Evolutionary conservation across 2,329 filamentous ascomycete genomes (phyloP).

Genomic region (Pyrenophora seminiperda): DNA sequence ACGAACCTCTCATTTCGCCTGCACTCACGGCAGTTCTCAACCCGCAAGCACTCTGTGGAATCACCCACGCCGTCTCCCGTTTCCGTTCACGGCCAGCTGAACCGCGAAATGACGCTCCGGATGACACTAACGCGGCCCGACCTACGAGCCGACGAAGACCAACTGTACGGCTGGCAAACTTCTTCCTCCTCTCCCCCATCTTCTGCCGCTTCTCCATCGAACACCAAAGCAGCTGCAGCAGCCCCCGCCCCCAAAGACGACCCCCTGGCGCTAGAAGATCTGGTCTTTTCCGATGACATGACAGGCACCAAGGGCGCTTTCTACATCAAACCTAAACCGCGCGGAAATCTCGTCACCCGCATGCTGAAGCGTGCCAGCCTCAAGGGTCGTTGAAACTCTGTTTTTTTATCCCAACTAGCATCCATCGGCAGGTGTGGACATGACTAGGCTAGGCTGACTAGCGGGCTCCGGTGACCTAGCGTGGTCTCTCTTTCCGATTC

Average conservation of each 20-base stretch:
- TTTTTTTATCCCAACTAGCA: background rate
- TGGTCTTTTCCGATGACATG: constrained; percentile 57
- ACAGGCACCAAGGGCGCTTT: constrained; percentile 54
- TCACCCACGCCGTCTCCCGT: constrained; percentile 33
- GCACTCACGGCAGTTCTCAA: constrained; percentile 39
- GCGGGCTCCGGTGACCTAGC: too few relatives aligned
- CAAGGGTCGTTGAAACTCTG: constrained; percentile 28
- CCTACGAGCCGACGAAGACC: constrained; percentile 74
- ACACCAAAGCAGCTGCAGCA: too few relatives aligned
- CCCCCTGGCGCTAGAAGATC: constrained; percentile 60
- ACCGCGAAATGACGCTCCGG: constrained; percentile 90
- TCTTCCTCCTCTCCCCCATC: constrained; percentile 18
- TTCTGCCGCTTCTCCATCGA: too few relatives aligned
- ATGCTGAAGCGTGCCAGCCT: constrained; percentile 47
- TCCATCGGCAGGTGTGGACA: too few relatives aligned
- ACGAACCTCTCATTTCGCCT: constrained; percentile 41
- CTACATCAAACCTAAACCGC: constrained; percentile 47
- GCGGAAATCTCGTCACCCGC: constrained; percentile 43
- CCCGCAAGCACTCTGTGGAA: constrained; percentile 41
- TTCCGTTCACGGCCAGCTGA: constrained; percentile 42
- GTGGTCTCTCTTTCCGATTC: too few relatives aligned
- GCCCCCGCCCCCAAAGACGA: constrained; percentile 48
- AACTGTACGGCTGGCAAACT: constrained; percentile 71
- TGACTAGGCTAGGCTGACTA: too few relatives aligned
- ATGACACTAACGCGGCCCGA: constrained; percentile 95